Percentiles rank a stretch among this genome's conserved stretches.
These are phyloP conservation scores for Aspergillus tamarii DNA, from an alignment of 2,329 filamentous ascomycete species.

Conservation along the genomic window DNA sequence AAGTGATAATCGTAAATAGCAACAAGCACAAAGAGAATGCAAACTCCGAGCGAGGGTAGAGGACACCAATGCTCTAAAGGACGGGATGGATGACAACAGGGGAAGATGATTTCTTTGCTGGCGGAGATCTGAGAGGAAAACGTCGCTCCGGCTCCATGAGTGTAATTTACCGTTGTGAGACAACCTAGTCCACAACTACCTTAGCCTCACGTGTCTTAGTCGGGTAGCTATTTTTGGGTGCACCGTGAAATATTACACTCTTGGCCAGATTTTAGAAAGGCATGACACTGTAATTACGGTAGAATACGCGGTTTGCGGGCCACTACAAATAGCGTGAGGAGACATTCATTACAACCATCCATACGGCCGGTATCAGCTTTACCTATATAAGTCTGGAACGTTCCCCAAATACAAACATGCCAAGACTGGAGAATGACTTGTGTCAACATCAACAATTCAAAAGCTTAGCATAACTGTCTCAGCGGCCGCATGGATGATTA, in stretches of 20 bases:
- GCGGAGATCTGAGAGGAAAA: slow-evolving; percentile 19
- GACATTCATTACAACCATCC: background rate
- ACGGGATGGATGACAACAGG: slow-evolving; percentile 16
- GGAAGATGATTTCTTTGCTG: slow-evolving; percentile 19
- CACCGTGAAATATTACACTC: slow-evolving; percentile 18
- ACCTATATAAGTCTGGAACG: slow-evolving; percentile 4
- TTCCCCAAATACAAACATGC: slow-evolving; percentile 26
- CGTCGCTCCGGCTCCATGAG: slow-evolving; percentile 13
- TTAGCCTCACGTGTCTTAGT: slow-evolving; percentile 25
- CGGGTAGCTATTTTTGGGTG: slow-evolving; percentile 26
- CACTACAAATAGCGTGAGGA: background rate
- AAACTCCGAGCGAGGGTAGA: slow-evolving; percentile 1
- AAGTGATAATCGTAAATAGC: slow-evolving; percentile 8
- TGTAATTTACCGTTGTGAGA: slow-evolving; percentile 26
- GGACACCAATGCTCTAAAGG: slow-evolving; percentile 6
- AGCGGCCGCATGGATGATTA: background rate
- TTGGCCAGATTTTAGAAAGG: background rate
- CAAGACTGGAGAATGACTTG: slow-evolving; percentile 22
- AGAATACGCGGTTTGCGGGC: background rate
- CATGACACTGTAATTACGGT: background rate
- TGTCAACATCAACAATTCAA: background rate
- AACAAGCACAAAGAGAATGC: background rate
- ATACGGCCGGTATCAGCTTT: slow-evolving; percentile 2
- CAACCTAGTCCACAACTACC: slow-evolving; percentile 18
- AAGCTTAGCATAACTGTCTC: slow-evolving; percentile 3